phyloP scores from a whole-genome alignment of 169 alveolate species.

The Theileria parva region DNA sequence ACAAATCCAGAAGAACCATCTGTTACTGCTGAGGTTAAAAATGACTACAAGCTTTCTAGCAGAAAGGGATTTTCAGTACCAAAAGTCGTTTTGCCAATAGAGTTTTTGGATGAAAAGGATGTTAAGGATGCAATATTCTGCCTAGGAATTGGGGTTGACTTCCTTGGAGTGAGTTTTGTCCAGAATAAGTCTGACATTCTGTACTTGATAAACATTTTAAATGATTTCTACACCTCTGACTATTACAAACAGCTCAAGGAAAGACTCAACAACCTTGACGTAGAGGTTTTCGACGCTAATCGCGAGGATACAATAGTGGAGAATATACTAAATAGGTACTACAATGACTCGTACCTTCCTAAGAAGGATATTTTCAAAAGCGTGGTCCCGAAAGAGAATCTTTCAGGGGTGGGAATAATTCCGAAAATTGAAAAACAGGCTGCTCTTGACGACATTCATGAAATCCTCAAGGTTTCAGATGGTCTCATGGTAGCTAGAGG shows the following conservation, averaged over 20 bases:
- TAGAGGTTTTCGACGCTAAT: constrained; percentile 11
- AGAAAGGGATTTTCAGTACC: constrained; percentile 85
- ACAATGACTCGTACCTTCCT: constrained; percentile 62
- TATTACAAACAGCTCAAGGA: constrained; percentile 35
- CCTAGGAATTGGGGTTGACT: constrained; percentile 69
- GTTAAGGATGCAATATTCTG: constrained; percentile 79
- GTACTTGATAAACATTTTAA: constrained; percentile 68
- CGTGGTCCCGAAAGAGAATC: constrained; percentile 47
- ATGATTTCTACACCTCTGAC: constrained; percentile 66
- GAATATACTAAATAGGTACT: constrained; percentile 50
- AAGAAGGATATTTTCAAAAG: constrained; percentile 50
- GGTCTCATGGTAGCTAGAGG: constrained; percentile 99
- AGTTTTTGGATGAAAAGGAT: constrained; percentile 77
- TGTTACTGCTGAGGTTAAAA: constrained; percentile 66
- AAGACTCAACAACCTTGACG: constrained; percentile 27
- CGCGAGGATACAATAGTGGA: constrained; percentile 63
- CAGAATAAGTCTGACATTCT: constrained; percentile 73
- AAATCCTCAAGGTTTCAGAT: constrained; percentile 87
- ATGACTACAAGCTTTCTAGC: constrained; percentile 74
- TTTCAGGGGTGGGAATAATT: constrained; percentile 76
- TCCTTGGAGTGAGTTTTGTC: constrained; percentile 75
- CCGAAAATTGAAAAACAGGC: constrained; percentile 94
- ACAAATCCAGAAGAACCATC: constrained; percentile 48
- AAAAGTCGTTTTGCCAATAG: constrained; percentile 73
- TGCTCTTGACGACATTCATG: constrained; percentile 89